Conservation (phyloP, 805 yeast genomes). For the Yarrowia osloensis region DNA sequence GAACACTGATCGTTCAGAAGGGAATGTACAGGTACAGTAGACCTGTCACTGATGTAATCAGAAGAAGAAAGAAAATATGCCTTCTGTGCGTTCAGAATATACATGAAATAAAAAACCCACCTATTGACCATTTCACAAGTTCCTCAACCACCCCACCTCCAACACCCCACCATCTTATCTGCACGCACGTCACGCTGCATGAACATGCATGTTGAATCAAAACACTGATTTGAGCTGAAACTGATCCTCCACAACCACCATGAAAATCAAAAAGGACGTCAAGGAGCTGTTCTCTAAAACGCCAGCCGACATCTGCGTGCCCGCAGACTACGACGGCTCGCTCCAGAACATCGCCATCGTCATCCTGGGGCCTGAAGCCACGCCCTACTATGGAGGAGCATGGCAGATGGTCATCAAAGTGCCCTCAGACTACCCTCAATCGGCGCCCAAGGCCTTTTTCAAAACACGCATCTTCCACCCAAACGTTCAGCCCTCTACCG, state of each 20-base stretch:
- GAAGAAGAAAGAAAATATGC: no score
- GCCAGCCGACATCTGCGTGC: conserved; percentile 9
- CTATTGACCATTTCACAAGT: no score
- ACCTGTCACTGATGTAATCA: no score
- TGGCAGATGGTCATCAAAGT: conserved; percentile 49
- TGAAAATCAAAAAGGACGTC: conserved; percentile 24
- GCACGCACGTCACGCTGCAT: not conserved
- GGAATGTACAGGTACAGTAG: no score
- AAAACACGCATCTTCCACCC: conserved; percentile 40
- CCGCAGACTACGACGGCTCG: conserved; percentile 5
- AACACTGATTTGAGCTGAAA: not conserved
- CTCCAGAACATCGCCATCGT: conserved; percentile 5
- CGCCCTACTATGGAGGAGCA: conserved; percentile 50
- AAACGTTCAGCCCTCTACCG: conserved; percentile 40
- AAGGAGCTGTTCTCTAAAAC: not conserved
- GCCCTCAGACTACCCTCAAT: conserved; percentile 47
- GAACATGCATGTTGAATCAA: not conserved
- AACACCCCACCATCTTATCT: no score
- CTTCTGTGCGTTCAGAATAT: no score
- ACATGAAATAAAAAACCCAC: no score
- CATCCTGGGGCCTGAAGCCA: conserved; percentile 46
- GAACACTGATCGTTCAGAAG: no score
- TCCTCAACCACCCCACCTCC: not conserved
- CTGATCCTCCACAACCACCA: not conserved
- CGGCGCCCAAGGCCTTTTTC: conserved; percentile 51